Base-by-base conservation (phyloP, 108 stramenopile genomes). In the Cyclotella atomus region DNA sequence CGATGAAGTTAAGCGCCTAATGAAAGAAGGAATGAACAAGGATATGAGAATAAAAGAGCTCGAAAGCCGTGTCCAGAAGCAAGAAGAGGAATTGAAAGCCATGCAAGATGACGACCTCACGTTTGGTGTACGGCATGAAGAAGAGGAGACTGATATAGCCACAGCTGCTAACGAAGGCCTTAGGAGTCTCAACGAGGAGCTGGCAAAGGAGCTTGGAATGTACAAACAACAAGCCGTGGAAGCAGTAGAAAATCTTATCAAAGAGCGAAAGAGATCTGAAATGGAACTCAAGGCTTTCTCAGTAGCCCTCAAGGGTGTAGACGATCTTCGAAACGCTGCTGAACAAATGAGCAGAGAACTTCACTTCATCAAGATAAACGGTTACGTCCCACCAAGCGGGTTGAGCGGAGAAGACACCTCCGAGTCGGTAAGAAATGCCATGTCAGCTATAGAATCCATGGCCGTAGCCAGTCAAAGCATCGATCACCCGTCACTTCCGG, bases 271-370 rank as follows among this genome's bases (percentile, higher is more conserved):
- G 46, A 49, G 77, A 41, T 71, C 85, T 0, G 72, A 70, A 41
- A 75, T 80, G 72, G 85, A 85, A 46, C 49, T 85, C 29, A 79
- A 85, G 54, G 71, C 85, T 15, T 85, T 85, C 59, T 83, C 82
- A 0, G 59, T 77, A 3, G 79, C 85, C 25, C 46, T 85, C 43
- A 72, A 65, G 38, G 85, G 78, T 54, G 85, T 85, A 14, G 78
- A 79, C 61, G 78, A 79, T 56, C 67, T 82, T 43, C 73, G 81
- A 17, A 16, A 33, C 33, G 81, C 81, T 52, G 81, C 81, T 2
- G 81, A 82, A 52, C 34, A 66, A 29, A 82, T 82, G 81, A 82
- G 81, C 59, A 53, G 81, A 32, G 75, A 82, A 34, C 67, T 82
- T 29, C 79, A 73, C 61, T 53, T 68, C 17, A 73, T 73, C 53